Percentiles rank a stretch among this genome's conserved stretches.
These are phyloP conservation scores for Cladochytrium replicatum DNA, from an alignment of 192 early-diverging fungal species.

Conservation along the genomic window DNA sequence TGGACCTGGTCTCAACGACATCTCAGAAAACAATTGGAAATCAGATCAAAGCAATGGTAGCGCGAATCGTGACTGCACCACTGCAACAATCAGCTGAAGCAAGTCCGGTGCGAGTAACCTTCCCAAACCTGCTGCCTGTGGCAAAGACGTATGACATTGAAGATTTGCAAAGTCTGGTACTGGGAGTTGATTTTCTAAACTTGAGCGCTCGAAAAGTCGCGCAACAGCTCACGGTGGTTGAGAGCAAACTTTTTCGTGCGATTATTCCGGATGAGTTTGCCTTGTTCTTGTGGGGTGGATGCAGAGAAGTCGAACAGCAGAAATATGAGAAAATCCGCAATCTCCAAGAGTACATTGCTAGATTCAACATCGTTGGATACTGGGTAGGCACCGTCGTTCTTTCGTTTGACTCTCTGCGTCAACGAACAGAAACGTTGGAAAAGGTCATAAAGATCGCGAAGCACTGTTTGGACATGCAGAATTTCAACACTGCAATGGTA, in stretches of 20 bases:
- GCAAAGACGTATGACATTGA: conserved; percentile 2
- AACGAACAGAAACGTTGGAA: conserved; percentile 17
- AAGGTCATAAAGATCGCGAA: conserved; percentile 17
- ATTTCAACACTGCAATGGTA: conserved; percentile 33
- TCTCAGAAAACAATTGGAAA: conserved; percentile 8
- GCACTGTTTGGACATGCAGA: conserved; percentile 18
- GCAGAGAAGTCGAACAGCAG: conserved; percentile 5
- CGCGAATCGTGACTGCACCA: background rate
- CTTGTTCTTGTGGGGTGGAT: conserved; percentile 14
- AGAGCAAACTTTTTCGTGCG: conserved; percentile 17
- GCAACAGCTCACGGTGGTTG: conserved; percentile 29
- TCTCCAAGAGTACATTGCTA: conserved; percentile 19
- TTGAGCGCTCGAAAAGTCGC: conserved; percentile 18
- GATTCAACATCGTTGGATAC: conserved; percentile 24
- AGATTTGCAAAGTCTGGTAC: conserved; percentile 9
- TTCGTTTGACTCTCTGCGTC: conserved; percentile 5
- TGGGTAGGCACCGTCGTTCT: conserved; percentile 20
- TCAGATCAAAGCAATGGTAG: conserved; percentile 11
- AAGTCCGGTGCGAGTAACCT: no score
- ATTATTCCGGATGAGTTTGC: conserved; percentile 25
- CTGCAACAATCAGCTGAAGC: background rate
- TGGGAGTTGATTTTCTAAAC: conserved; percentile 17
- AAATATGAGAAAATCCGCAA: conserved; percentile 10
- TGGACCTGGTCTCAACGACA: conserved; percentile 4
- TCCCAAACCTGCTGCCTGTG: no score